These are phyloP conservation scores for Pistacia atlantica DNA, from an alignment of 345 rosid genomes.

Conservation along the genomic window DNA sequence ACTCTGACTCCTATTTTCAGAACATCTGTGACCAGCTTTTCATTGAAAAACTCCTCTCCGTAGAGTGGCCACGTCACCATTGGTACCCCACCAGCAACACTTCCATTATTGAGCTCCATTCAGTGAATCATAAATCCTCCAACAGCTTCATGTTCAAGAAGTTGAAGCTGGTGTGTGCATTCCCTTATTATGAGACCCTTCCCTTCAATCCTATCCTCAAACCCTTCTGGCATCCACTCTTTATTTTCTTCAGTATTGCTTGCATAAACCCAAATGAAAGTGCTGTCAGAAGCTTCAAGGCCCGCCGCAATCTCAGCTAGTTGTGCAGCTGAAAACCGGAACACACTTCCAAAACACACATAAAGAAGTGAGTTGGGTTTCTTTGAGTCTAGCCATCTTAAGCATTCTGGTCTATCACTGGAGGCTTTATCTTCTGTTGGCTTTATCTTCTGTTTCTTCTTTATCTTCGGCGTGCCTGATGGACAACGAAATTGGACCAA, in stretches of 20 bases:
- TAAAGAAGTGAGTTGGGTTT: conserved; percentile 38
- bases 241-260: conserved; percentile 1
- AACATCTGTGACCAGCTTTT: conserved; percentile 34
- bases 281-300: conserved; percentile 35
- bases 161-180: too few relatives aligned
- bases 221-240: conserved; percentile 34
- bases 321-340: conserved; percentile 25
- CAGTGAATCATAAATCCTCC: conserved; percentile 48
- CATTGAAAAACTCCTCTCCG: conserved; percentile 44
- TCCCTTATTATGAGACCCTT: too few relatives aligned
- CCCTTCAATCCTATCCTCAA: conserved; percentile 16
- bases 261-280: conserved; percentile 39
- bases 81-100: conserved; percentile 34
- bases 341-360: conserved; percentile 37
- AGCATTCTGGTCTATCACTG: conserved; percentile 25
- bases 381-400: conserved; percentile 39
- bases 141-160: conserved; percentile 30
- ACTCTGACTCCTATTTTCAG: conserved; percentile 1
- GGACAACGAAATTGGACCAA: background rate
- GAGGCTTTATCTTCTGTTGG: conserved; percentile 18
- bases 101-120: conserved; percentile 47
- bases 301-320: conserved; percentile 38
- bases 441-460: conserved; percentile 17
- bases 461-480: conserved; percentile 19
- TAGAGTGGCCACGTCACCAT: conserved; percentile 46